Percentiles rank a stretch among this genome's conserved stretches.
Evolutionary conservation across 2,329 filamentous ascomycete genomes (phyloP).

Genomic region (Stagonosporopsis cucurbitacearum): DNA sequence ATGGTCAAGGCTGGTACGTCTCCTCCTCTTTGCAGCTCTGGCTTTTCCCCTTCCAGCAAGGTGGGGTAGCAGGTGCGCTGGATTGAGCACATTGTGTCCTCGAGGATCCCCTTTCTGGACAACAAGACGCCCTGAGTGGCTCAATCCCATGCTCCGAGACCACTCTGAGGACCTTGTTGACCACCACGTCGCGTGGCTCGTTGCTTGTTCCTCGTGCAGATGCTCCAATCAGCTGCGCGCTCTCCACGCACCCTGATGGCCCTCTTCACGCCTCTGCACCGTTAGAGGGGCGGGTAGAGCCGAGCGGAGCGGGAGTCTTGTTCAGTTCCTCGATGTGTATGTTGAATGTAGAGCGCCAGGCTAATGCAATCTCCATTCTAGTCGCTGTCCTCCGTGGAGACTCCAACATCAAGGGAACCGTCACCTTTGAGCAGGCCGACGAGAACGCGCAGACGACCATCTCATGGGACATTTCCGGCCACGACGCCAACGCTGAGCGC

Average conservation of each 20-base stretch:
- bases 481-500: constrained; percentile 94
- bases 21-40: constrained; percentile 18
- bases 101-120: constrained; percentile 17
- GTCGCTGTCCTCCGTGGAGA: constrained; percentile 98
- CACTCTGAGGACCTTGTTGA: constrained; percentile 36
- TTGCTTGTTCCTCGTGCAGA: constrained; percentile 14
- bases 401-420: constrained; percentile 91
- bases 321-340: too few relatives aligned
- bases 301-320: background rate
- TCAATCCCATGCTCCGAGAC: constrained; percentile 28
- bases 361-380: constrained; percentile 50
- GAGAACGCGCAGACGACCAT: constrained; percentile 85
- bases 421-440: constrained; percentile 90
- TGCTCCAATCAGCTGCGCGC: constrained; percentile 35
- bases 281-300: constrained; percentile 7
- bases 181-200: constrained; percentile 9
- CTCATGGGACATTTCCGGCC: constrained; percentile 88
- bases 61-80: constrained; percentile 54
- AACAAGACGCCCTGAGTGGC: constrained; percentile 17
- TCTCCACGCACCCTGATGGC: constrained; percentile 40
- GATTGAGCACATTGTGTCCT: constrained; percentile 66
- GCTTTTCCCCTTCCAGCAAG: constrained; percentile 36
- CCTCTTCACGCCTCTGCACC: constrained; percentile 14
- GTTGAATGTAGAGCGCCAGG: background rate
- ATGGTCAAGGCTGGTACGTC: constrained; percentile 98